Conservation (phyloP, 495 filamentous ascomycete genomes). For the Penicillium mononematosum region DNA sequence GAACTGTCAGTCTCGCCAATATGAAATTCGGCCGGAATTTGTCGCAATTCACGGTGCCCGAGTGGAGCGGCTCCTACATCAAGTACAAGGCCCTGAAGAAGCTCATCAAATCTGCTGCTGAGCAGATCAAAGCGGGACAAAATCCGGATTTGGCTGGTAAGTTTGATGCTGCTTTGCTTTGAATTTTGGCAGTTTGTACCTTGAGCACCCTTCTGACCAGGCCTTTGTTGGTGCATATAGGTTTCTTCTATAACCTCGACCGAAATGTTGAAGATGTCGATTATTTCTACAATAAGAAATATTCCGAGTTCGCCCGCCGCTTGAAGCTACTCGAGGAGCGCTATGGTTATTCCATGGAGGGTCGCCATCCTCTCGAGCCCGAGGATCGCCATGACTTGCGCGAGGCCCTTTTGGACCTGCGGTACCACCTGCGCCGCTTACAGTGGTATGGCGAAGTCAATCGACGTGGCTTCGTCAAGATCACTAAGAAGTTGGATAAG, state of each 20-base stretch:
- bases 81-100: conserved; percentile 96
- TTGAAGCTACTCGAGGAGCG: conserved; percentile 81
- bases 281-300: conserved; percentile 93
- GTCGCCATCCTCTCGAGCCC: conserved; percentile 52
- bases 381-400: conserved; percentile 89
- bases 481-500: conserved; percentile 97
- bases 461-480: conserved; percentile 90
- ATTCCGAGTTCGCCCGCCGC: conserved; percentile 74
- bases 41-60: conserved; percentile 89
- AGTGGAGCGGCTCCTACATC: conserved; percentile 92
- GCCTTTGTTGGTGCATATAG: conserved; percentile 44
- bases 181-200: conserved; percentile 3
- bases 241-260: conserved; percentile 92
- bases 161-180: conserved; percentile 18
- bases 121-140: conserved; percentile 61
- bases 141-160: conserved; percentile 76
- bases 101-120: conserved; percentile 76
- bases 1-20: conserved; percentile 14
- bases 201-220: conserved; percentile 18
- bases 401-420: conserved; percentile 81
- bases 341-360: conserved; percentile 63
- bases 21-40: conserved; percentile 90
- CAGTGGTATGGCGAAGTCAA: conserved; percentile 99
- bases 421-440: conserved; percentile 82
- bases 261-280: conserved; percentile 96